Base-by-base conservation (phyloP, 352 stramenopile species). In the Globisporangium polare region DNA sequence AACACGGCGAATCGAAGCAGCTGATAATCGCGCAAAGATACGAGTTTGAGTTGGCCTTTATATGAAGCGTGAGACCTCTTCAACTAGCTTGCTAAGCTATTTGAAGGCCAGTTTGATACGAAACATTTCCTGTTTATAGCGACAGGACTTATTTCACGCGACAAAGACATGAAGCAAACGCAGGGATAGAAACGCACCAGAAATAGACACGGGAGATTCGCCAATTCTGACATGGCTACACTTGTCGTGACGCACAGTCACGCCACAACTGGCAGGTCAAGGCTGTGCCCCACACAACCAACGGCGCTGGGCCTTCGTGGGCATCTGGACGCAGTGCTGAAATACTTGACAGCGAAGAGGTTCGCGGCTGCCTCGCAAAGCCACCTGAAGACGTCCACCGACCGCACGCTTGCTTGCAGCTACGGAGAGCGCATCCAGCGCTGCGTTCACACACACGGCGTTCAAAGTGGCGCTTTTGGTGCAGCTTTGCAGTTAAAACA, bases 361-460 rank as follows among this genome's bases (percentile, higher is more conserved):
- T 37, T 56, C n/a, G 50, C 26, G 0, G 50, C 27, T 17, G 7
- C 24, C 31, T 56, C 27, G 27, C 50, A 56, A n/a, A 42, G 31
- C 17, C 31, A 17, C 50, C 42, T 42, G 5, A 56, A 6, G 15
- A 39, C 49, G 26, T 55, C 49, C 26, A 55, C 18, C 15, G 20
- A 27, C 20, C 26, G 20, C 20, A 51, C 43, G 43, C 43, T 51
- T 9, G 43, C 43, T 51, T 9, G 33, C 33, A 39, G 33, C 33
- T 39, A 13, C 33, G 9, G n/a, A n/a, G n/a, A n/a, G n/a, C n/a
- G n/a, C n/a, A n/a, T n/a, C n/a, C 9, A 15, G 33, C 10, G 33
- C 20, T 17, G 56, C 60, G 27, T 80, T 67, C 0, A 29, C 43
- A 9, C 73, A 83, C 52, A 84, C n/a, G n/a, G n/a, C n/a, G n/a